Conservation (phyloP, 345 rosid species). For the Pelargonium nanum region DNA sequence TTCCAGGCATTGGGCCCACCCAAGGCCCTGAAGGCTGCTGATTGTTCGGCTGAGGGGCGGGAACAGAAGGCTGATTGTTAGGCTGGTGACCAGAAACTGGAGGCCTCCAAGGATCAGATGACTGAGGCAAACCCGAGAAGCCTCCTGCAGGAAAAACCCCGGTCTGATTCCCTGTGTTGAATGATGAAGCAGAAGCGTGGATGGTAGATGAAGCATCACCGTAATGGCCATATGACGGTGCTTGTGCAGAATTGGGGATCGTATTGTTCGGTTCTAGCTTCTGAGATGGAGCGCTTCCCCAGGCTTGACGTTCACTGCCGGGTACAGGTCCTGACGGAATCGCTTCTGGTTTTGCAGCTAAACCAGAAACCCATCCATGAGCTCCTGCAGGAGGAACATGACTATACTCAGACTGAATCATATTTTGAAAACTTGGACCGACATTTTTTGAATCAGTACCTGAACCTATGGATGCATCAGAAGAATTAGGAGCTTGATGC, state of each 20-base stretch:
- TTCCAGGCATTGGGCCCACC: conserved; percentile 7
- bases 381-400: conserved; percentile 22
- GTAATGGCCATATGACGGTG: conserved; percentile 32
- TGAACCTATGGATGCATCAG: conserved; percentile 18
- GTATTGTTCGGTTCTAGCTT: conserved; percentile 26
- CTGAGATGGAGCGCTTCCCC: conserved; percentile 43
- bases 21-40: conserved; percentile 25
- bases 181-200: conserved; percentile 34
- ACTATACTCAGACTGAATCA: conserved; percentile 31
- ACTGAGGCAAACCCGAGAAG: conserved; percentile 21
- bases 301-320: conserved; percentile 32
- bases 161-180: conserved; percentile 23
- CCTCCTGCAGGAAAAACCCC: conserved; percentile 29
- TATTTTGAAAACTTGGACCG: conserved; percentile 28
- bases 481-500: conserved; percentile 9
- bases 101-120: conserved; percentile 63
- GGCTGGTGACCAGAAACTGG: conserved; percentile 29
- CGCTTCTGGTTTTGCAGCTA: conserved; percentile 33
- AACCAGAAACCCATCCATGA: conserved; percentile 35
- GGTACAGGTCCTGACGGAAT: conserved; percentile 24
- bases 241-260: conserved; percentile 16
- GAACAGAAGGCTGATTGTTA: conserved; percentile 26
- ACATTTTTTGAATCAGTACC: conserved; percentile 26
- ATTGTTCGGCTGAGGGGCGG: conserved; percentile 19
- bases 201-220: conserved; percentile 28